phyloP scores from a whole-genome alignment of 129 eudicot genomes.

The Heracleum sosnowskyi region DNA sequence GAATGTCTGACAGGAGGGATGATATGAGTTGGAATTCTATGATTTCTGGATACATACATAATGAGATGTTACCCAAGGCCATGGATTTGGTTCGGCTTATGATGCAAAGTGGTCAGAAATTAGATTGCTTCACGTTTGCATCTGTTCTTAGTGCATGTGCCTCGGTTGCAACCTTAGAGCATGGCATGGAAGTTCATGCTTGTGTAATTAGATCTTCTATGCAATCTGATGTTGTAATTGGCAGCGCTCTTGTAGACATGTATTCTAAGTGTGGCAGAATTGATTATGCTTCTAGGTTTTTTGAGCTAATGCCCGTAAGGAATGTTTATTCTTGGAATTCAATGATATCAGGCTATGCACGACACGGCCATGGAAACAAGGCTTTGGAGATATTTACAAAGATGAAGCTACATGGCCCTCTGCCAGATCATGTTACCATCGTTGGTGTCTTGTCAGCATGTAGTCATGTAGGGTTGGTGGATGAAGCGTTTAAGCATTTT shows the following conservation, averaged over 20 bases:
- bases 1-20: constrained; percentile 57
- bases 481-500: constrained; percentile 55
- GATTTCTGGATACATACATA: constrained; percentile 85
- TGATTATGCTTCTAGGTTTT: constrained; percentile 69
- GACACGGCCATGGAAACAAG: constrained; percentile 72
- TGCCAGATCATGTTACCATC: constrained; percentile 84
- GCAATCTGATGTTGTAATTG: constrained; percentile 77
- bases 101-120: constrained; percentile 58
- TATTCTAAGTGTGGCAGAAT: constrained; percentile 88
- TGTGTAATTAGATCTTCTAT: constrained; percentile 67
- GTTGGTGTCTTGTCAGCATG: constrained; percentile 89
- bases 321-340: constrained; percentile 89
- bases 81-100: constrained; percentile 63
- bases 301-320: constrained; percentile 47
- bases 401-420: constrained; percentile 55
- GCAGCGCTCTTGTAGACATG: constrained; percentile 87
- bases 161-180: constrained; percentile 88
- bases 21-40: constrained; percentile 77
- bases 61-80: constrained; percentile 50
- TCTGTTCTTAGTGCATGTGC: constrained; percentile 96
- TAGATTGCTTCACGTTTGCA: constrained; percentile 81
- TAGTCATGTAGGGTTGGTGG: constrained; percentile 82
- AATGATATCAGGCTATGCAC: constrained; percentile 88
- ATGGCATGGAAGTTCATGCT: constrained; percentile 94
- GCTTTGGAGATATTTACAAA: constrained; percentile 44